phyloP scores from a whole-genome alignment of 768 basidiomycete species.

The Nevesoporus exiguus region DNA sequence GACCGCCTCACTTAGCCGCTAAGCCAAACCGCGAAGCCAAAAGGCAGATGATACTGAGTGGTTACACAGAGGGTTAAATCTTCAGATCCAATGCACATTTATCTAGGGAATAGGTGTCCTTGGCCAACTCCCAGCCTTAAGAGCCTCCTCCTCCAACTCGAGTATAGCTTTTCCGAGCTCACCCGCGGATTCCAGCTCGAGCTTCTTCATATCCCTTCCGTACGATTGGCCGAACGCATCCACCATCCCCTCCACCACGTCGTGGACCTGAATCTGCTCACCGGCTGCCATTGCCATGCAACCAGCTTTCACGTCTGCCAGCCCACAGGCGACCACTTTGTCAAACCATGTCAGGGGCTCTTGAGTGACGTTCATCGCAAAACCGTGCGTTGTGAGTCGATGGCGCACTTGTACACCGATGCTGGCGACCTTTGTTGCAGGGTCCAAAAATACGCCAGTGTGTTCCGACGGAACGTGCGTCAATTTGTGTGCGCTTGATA shows the following conservation, averaged over 20 bases:
- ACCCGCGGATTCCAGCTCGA: conserved; percentile 42
- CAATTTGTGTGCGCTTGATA: conserved; percentile 59
- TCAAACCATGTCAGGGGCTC: conserved; percentile 87
- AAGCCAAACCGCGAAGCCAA: too few relatives aligned
- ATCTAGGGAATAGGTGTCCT: conserved; percentile 11
- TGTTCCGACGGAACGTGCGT: conserved; percentile 61
- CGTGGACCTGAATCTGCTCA: conserved; percentile 39
- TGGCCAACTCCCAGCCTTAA: conserved; percentile 41
- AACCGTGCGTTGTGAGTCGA: conserved; percentile 91
- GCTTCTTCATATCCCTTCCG: conserved; percentile 44
- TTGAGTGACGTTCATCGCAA: conserved; percentile 83
- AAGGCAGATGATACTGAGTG: too few relatives aligned
- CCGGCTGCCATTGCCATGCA: conserved; percentile 52
- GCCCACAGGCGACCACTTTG: conserved; percentile 85
- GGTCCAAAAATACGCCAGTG: conserved; percentile 86
- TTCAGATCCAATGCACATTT: too few relatives aligned
- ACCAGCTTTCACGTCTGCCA: conserved; percentile 77
- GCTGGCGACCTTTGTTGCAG: conserved; percentile 84
- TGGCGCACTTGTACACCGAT: conserved; percentile 97
- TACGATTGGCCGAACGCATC: conserved; percentile 45
- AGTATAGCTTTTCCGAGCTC: conserved; percentile 48
- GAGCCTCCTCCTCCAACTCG: conserved; percentile 45
- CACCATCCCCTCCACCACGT: conserved; percentile 52
- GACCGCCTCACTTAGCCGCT: too few relatives aligned
- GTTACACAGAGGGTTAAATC: too few relatives aligned